phyloP scores from a whole-genome alignment of 495 filamentous ascomycete species.

The Amniculicola lignicola region DNA sequence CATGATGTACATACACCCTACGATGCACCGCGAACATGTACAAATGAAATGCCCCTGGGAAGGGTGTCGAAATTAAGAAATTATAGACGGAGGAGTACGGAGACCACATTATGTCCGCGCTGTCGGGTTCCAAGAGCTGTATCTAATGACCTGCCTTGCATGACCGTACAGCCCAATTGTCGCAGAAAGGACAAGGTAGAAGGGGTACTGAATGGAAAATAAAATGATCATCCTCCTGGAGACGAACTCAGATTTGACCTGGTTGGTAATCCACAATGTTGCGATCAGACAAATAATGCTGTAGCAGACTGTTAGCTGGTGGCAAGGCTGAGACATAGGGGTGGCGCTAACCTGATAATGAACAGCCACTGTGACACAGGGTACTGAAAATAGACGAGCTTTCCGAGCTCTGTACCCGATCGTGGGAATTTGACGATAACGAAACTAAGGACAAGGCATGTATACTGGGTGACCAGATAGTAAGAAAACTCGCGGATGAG shows the following conservation, averaged over 20 bases:
- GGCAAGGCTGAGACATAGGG: neutral
- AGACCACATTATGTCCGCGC: conserved; percentile 28
- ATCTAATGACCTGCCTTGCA: conserved; percentile 39
- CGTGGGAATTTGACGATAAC: conserved; percentile 39
- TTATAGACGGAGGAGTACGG: no score
- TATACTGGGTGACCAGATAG: conserved; percentile 42
- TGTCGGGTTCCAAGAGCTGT: conserved; percentile 42
- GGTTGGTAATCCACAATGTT: conserved; percentile 39
- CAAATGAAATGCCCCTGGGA: no score
- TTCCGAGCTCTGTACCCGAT: conserved; percentile 25
- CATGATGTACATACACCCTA: no score
- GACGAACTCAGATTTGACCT: conserved; percentile 38
- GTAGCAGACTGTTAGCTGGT: conserved; percentile 9
- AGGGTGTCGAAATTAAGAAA: no score
- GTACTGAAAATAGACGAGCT: conserved; percentile 41
- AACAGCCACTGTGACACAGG: conserved; percentile 44
- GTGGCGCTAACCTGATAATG: conserved; percentile 38
- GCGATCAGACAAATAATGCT: conserved; percentile 35
- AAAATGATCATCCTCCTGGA: conserved; percentile 33
- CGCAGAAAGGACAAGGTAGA: conserved; percentile 38
- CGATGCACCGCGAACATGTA: no score
- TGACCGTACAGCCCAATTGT: conserved; percentile 42
- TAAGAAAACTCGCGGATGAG: conserved; percentile 41
- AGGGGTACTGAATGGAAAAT: conserved; percentile 38
- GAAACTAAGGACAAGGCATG: conserved; percentile 37